These are phyloP conservation scores for Lodderomyces margitis DNA, from an alignment of 1,139 yeast genomes.

Conservation along the genomic window DNA sequence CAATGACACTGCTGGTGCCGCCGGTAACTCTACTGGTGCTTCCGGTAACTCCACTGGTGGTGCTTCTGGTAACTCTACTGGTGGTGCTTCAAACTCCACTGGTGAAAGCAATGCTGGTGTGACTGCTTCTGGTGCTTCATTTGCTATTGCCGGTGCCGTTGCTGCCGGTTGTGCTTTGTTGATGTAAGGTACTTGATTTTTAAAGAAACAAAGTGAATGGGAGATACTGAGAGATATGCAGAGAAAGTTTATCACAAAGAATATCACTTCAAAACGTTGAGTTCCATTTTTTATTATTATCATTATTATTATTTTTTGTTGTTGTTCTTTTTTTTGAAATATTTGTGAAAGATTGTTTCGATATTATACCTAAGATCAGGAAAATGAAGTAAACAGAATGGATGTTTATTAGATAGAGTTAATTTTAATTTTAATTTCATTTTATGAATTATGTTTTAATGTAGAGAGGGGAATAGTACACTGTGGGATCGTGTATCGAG, in stretches of 20 bases:
- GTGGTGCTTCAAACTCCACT: slow-evolving; percentile 33
- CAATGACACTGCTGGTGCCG: slow-evolving; percentile 11
- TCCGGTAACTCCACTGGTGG: slow-evolving; percentile 17
- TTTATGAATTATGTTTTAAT: no score
- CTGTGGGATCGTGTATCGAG: no score
- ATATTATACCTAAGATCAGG: not conserved
- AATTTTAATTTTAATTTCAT: slow-evolving; percentile 2
- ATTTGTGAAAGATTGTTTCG: not conserved
- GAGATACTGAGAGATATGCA: not conserved
- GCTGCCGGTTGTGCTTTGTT: slow-evolving; percentile 35
- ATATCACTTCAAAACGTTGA: not conserved
- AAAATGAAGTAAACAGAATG: not conserved
- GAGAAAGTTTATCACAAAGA: not conserved
- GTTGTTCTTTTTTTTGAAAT: not conserved
- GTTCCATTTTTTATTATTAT: no score
- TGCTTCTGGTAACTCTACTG: slow-evolving; percentile 20
- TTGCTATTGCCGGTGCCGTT: slow-evolving; percentile 36
- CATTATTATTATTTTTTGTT: no score
- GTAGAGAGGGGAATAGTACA: not conserved
- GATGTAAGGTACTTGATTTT: slow-evolving; percentile 12
- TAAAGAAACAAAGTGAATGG: not conserved
- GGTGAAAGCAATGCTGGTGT: slow-evolving; percentile 24
- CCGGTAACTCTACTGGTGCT: slow-evolving; percentile 11
- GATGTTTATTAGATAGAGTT: slow-evolving; percentile 3
- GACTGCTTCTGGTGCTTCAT: slow-evolving; percentile 20